These are phyloP conservation scores for Mortierella sp. DNA, from an alignment of 371 early-diverging fungal genomes.

Conservation along the genomic window DNA sequence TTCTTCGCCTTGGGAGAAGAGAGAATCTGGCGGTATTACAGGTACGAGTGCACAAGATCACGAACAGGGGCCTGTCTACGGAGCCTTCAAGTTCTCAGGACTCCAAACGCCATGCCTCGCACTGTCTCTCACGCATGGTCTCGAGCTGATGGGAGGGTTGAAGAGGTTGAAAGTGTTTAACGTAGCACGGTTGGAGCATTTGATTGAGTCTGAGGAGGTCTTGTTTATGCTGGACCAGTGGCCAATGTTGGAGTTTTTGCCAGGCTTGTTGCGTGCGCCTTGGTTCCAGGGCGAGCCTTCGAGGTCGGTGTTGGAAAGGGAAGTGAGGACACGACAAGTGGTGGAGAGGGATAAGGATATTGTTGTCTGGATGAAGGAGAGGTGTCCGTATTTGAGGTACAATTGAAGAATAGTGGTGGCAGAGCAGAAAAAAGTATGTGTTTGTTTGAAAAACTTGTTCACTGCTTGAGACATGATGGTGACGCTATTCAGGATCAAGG, in stretches of 20 bases:
- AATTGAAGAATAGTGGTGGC: not conserved
- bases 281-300: not conserved
- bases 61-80: conserved; percentile 1
- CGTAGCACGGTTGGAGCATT: not conserved
- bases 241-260: not conserved
- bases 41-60: not conserved
- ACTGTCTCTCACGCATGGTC: not conserved
- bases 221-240: not conserved
- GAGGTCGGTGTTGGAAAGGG: not conserved
- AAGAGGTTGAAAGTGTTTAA: not conserved
- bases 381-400: not conserved
- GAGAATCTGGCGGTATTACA: not conserved
- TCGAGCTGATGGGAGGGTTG: not conserved
- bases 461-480: too few species aligned
- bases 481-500: too few species aligned
- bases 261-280: not conserved
- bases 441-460: too few species aligned
- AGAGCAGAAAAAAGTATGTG: not conserved
- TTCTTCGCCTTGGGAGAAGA: not conserved
- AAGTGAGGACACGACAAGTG: not conserved
- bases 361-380: not conserved
- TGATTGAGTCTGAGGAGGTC: not conserved
- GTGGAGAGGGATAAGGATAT: not conserved
- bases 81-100: not conserved
- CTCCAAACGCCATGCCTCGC: not conserved